Conservation (phyloP, 2,329 filamentous ascomycete species). For the Fusarium sp. region DNA sequence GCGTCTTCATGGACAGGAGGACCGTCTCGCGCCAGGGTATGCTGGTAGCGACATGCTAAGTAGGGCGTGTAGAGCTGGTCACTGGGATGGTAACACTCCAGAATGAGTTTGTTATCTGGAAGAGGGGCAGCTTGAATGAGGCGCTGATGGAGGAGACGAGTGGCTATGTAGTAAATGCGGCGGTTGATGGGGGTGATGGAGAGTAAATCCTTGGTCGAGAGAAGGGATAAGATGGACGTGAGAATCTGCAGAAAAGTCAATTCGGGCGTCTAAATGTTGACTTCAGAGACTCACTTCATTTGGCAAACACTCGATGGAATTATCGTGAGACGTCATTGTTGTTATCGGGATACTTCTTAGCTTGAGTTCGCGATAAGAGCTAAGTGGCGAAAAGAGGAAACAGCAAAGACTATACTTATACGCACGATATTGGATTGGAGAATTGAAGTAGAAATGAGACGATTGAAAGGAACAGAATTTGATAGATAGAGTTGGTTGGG, state of each 20-base stretch:
- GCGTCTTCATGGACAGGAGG: slow-evolving; percentile 11
- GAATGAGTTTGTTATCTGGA: slow-evolving; percentile 70
- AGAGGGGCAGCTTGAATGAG: slow-evolving; percentile 58
- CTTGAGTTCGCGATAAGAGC: not conserved
- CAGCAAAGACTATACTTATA: no score
- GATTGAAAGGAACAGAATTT: not conserved
- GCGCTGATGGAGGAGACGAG: slow-evolving; percentile 74
- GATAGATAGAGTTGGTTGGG: no score
- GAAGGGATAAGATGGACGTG: slow-evolving; percentile 53
- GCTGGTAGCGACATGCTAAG: slow-evolving; percentile 74
- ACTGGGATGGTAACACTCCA: slow-evolving; percentile 83
- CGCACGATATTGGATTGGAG: not conserved
- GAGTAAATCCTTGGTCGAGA: slow-evolving; percentile 66
- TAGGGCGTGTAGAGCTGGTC: slow-evolving; percentile 76
- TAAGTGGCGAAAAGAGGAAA: not conserved
- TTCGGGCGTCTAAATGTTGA: not conserved
- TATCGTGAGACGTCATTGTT: slow-evolving; percentile 23
- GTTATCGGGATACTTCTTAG: slow-evolving; percentile 7
- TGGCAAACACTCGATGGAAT: slow-evolving; percentile 28
- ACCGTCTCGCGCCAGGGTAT: slow-evolving; percentile 58
- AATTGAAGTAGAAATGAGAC: not conserved
- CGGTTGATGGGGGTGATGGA: slow-evolving; percentile 69
- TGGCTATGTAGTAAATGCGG: slow-evolving; percentile 72
- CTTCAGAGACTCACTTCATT: slow-evolving; percentile 25
- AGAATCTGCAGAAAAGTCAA: slow-evolving; percentile 21